These are phyloP conservation scores for Cytospora chrysosperma DNA, from an alignment of 2,329 filamentous ascomycete genomes.

Conservation along the genomic window DNA sequence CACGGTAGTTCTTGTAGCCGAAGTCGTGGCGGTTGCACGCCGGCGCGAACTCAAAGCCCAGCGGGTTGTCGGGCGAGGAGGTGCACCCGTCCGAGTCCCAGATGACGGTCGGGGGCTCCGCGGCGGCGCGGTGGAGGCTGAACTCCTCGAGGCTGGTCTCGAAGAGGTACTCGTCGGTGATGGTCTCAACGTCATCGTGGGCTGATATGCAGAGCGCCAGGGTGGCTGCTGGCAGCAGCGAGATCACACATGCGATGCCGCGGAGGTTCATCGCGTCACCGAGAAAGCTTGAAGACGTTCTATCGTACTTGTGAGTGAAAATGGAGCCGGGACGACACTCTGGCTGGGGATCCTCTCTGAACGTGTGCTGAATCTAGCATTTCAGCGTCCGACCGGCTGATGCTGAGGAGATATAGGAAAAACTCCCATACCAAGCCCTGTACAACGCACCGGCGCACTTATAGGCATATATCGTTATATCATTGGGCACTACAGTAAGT, in stretches of 20 bases:
- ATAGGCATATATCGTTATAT: background rate
- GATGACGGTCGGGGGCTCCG: constrained; percentile 4
- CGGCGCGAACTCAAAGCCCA: constrained; percentile 16
- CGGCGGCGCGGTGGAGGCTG: background rate
- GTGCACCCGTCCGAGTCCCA: constrained; percentile 14
- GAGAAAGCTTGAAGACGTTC: too few relatives aligned
- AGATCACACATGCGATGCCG: background rate
- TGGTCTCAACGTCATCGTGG: background rate
- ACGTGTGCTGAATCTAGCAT: too few relatives aligned
- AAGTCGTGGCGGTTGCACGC: constrained; percentile 21
- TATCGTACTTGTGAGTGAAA: background rate
- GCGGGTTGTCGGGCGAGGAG: constrained; percentile 9
- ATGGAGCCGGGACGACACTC: background rate
- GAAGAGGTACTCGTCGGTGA: constrained; percentile 10
- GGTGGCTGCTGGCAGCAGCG: constrained; percentile 9
- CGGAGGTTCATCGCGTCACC: constrained; percentile 10
- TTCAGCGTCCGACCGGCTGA: too few relatives aligned
- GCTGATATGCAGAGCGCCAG: background rate
- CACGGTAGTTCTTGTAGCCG: constrained; percentile 15
- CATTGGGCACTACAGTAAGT: background rate
- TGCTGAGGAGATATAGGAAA: background rate
- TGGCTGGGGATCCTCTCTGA: too few relatives aligned
- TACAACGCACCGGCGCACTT: background rate
- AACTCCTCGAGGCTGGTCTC: constrained; percentile 1
- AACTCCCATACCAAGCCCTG: too few relatives aligned